phyloP scores from a whole-genome alignment of 306 rosid genomes.

The Lotus japonicus region DNA sequence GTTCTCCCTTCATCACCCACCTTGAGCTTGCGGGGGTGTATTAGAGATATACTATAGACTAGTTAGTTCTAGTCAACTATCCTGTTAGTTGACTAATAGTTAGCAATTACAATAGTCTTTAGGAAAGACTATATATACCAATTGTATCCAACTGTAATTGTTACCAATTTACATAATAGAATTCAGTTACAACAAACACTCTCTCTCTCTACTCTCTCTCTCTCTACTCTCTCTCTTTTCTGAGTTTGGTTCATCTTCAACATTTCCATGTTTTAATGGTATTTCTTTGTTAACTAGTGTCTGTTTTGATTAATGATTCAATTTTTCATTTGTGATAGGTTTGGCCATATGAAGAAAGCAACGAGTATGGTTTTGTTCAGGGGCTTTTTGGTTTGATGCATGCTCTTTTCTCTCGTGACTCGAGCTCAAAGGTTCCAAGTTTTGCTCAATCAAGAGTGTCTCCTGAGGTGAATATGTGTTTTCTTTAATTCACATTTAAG shows the following conservation, averaged over 20 bases:
- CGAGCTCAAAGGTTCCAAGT: slow-evolving; percentile 40
- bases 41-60: too few species aligned
- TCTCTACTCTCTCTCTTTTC: too few species aligned
- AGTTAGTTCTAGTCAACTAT: too few species aligned
- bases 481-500: not conserved
- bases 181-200: too few species aligned
- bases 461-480: slow-evolving; percentile 49
- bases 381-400: slow-evolving; percentile 81
- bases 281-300: not conserved
- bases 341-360: slow-evolving; percentile 90
- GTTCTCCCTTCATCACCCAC: too few species aligned
- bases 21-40: too few species aligned
- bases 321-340: slow-evolving; percentile 36
- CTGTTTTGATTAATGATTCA: slow-evolving; percentile 7
- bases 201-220: too few species aligned
- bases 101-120: too few species aligned
- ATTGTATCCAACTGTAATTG: too few species aligned
- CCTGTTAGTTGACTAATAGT: too few species aligned
- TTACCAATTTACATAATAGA: too few species aligned
- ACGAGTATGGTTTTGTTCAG: slow-evolving; percentile 87
- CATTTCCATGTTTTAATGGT: not conserved
- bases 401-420: slow-evolving; percentile 57
- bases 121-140: too few species aligned
- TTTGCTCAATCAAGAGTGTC: slow-evolving; percentile 39
- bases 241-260: not conserved